A percentile compares a stretch with the other conserved stretches of the same genome.
Evolutionary conservation across 2,329 filamentous ascomycete genomes (phyloP).

Genomic region (Penicillium corylophilum): DNA sequence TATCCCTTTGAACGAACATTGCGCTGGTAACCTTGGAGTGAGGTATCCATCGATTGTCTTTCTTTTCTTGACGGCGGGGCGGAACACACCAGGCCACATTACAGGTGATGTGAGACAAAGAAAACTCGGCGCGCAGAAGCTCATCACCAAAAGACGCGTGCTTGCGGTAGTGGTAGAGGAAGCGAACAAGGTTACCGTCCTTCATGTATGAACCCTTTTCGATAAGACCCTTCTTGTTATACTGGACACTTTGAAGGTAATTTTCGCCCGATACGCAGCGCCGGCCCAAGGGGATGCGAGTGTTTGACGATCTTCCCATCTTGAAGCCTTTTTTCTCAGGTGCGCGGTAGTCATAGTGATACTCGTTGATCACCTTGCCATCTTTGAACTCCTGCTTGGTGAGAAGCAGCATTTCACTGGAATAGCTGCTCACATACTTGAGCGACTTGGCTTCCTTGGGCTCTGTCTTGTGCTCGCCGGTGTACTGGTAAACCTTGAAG

Average conservation of each 20-base stretch:
- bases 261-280: conserved; percentile 49
- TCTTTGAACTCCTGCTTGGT: conserved; percentile 48
- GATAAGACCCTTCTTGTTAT: conserved; percentile 55
- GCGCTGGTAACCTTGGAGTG: conserved; percentile 56
- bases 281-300: conserved; percentile 47
- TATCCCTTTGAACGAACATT: conserved; percentile 50
- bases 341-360: conserved; percentile 48
- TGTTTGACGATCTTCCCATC: conserved; percentile 24
- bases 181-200: conserved; percentile 53
- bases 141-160: conserved; percentile 55
- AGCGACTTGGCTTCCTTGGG: conserved; percentile 45
- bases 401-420: conserved; percentile 46
- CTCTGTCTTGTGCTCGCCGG: conserved; percentile 45
- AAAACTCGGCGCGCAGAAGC: conserved; percentile 56
- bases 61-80: conserved; percentile 51
- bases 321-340: conserved; percentile 28
- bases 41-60: conserved; percentile 56
- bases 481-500: conserved; percentile 44
- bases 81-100: conserved; percentile 57
- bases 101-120: conserved; percentile 54
- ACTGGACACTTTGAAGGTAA: conserved; percentile 50
- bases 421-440: conserved; percentile 50
- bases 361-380: conserved; percentile 46
- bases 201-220: conserved; percentile 55
- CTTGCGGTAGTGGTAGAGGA: conserved; percentile 57